These are phyloP conservation scores for Nemania diffusa DNA, from an alignment of 2,329 filamentous ascomycete species.

Conservation along the genomic window DNA sequence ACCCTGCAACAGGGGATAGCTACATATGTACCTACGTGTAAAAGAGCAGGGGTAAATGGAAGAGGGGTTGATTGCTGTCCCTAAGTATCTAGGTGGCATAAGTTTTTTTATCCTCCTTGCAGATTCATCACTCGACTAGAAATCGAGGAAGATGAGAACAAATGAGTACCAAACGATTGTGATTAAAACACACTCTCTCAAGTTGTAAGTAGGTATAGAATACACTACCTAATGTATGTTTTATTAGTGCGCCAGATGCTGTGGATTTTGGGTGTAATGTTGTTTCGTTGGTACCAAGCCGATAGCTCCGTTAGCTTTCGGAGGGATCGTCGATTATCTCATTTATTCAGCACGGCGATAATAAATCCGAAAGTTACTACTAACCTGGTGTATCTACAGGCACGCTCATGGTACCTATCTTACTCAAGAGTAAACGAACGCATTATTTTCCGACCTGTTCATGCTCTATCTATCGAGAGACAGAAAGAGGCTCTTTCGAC, in stretches of 20 bases:
- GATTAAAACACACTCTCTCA: no score
- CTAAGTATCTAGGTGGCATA: no score
- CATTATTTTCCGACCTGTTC: neutral
- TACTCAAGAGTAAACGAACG: neutral
- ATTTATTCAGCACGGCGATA: neutral
- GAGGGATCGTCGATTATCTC: neutral
- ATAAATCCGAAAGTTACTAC: constrained; percentile 1
- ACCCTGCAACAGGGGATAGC: neutral
- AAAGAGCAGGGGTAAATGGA: neutral
- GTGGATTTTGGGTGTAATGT: constrained; percentile 8
- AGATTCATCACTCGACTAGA: neutral
- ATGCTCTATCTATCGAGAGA: neutral
- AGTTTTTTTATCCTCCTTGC: no score
- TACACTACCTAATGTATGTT: neutral
- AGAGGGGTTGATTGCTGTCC: constrained; percentile 1
- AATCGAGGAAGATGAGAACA: constrained; percentile 16
- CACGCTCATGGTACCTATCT: neutral
- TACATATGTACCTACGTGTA: no score
- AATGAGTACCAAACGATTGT: neutral
- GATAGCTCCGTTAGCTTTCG: neutral
- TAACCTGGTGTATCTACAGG: neutral
- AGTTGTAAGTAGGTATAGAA: neutral
- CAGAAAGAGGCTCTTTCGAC: neutral
- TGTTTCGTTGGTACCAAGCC: neutral
- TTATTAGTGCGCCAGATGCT: constrained; percentile 6